Evolutionary conservation across 164 flowering plant species (phyloP).

Genomic region (Umbilicus rupestris): DNA sequence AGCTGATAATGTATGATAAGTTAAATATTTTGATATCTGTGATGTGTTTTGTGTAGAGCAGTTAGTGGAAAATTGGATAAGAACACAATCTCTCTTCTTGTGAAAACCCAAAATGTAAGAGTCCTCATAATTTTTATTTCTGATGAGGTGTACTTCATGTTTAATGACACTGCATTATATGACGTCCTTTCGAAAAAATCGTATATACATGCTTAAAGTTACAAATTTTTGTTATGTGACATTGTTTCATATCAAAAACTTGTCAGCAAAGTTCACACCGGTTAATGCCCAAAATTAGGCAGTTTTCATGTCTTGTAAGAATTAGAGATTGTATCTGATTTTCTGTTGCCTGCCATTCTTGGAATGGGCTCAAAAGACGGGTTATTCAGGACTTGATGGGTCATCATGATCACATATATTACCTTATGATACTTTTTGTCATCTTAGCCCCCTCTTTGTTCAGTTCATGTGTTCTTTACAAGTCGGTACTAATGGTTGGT

Average conservation of each 20-base stretch:
- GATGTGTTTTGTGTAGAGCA: slow-evolving; percentile 44
- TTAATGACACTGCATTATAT: neutral
- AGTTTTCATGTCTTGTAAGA: neutral
- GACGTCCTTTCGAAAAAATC: neutral
- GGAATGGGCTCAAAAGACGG: neutral
- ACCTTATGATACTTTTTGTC: neutral
- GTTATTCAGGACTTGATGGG: neutral
- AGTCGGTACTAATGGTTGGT: neutral
- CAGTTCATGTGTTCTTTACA: neutral
- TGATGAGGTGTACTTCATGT: neutral
- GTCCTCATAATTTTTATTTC: slow-evolving; percentile 2
- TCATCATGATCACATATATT: neutral
- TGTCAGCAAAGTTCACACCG: neutral
- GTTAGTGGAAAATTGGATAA: slow-evolving; percentile 94
- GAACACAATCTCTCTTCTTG: slow-evolving; percentile 79
- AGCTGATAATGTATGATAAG: neutral
- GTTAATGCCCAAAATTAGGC: neutral
- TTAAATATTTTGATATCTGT: neutral
- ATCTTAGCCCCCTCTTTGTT: neutral
- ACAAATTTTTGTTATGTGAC: neutral
- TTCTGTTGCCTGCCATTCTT: too few relatives aligned
- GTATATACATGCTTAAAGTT: neutral
- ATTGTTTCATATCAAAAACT: neutral
- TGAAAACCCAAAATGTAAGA: slow-evolving; percentile 85
- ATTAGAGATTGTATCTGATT: neutral